These are phyloP conservation scores for Aspergillus latus DNA, from an alignment of 2,329 filamentous ascomycete genomes.

Conservation along the genomic window DNA sequence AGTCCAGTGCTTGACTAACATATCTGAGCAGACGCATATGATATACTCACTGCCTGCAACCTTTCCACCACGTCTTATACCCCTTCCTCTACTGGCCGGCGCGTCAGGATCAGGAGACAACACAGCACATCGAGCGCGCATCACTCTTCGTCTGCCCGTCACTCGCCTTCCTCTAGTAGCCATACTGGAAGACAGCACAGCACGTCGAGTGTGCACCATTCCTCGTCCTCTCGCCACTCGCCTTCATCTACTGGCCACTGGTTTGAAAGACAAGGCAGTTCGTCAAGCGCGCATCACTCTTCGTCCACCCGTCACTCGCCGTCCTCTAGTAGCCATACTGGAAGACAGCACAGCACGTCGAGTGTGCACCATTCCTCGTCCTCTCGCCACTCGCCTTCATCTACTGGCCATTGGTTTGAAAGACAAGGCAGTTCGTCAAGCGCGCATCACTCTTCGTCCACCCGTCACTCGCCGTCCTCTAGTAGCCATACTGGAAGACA, in stretches of 20 bases:
- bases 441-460: not conserved
- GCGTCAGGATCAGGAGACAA: not conserved
- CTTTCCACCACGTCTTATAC: conserved; percentile 31
- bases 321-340: no score
- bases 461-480: no score
- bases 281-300: not conserved
- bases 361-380: not conserved
- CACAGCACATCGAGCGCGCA: not conserved
- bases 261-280: no score
- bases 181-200: no score
- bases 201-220: not conserved
- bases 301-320: not conserved
- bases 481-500: no score
- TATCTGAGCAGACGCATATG: conserved; percentile 27
- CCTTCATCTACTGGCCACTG: no score
- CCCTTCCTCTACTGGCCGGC: conserved; percentile 4
- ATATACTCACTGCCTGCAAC: conserved; percentile 30
- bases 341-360: no score
- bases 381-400: not conserved
- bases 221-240: not conserved
- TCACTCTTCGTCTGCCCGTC: not conserved
- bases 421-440: not conserved
- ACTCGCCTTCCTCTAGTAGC: no score
- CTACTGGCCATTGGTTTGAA: no score
- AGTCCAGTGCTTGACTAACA: conserved; percentile 8